Base-by-base conservation (phyloP, 305 asterid genomes). In the Coffea humblotiana region DNA sequence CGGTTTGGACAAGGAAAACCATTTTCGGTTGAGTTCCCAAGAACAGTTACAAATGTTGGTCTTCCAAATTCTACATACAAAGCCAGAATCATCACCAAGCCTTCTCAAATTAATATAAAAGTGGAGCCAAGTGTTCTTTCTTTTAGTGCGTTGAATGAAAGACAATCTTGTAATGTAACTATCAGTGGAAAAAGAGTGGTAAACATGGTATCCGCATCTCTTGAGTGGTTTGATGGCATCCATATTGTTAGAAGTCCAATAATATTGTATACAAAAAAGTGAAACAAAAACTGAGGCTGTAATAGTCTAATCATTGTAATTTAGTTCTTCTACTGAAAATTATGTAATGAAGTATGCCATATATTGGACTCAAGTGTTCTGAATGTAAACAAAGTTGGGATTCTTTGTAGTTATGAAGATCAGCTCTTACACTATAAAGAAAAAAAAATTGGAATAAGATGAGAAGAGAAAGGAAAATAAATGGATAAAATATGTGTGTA, bases 181-280 rank as follows among this genome's bases (percentile, higher is more conserved):
- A 32, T 82, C 11, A 40, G 5, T 40, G 43, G 43, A 40, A 5
- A 40, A 40, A 40, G 43, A 40, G 6, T 40, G 6, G 6, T 3
- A 40, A 40, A 40, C 43, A 3, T 40, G 43, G 43, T 40, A 40
- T 88, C 88, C 29, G 88, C 86, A 49, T 83, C 90, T 27, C 73
- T 88, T 56, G 80, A 73, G 79, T 88, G 89, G 91, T 86, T 78
- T 52, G 87, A 86, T 79, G 89, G 91, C 29, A 37, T 54, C 40
- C 88, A 84, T 74, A 18, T 18, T 15, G 91, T 88, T 15, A 82
- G 89, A 40, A 88, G 90, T 77, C 90, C 90, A 2, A 86, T 88
- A 25, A 79, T 86, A 45, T 65, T 84, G 68, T 84, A 82, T 54
- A 52, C 80, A 6, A 21, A 40, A 3, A 40, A 5, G 6, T 40